Base-by-base conservation (phyloP, 306 rosid species). In the Begonia peltatifolia region DNA sequence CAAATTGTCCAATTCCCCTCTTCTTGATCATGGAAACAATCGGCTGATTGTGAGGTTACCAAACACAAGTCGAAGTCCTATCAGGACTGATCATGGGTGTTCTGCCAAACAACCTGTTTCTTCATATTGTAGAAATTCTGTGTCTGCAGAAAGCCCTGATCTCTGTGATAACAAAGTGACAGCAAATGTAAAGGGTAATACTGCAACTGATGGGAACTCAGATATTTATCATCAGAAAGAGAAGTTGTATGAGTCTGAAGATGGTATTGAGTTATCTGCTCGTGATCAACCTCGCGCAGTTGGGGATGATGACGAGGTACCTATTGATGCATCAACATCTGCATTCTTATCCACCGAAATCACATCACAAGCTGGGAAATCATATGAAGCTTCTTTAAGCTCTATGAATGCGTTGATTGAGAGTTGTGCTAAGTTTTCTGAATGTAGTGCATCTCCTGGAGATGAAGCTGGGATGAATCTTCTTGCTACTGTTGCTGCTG, bases 401-500 rank as follows among this genome's bases (percentile, higher is more conserved):
- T 74, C 87, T 50, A 83, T 87, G 44, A 68, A 83, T 71, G 94
- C 89, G 38, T 68, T 87, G 63, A 66, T 87, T 65, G 95, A 83
- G 56, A 82, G 96, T 54, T 80, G 87, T 70, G 88, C 69, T 6
- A 78, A 80, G 68, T 76, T 80, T 71, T 78, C 96, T 53, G 89
- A 80, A 66, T 60, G 72, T 41, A 68, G 57, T 52, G 63, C 72
- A 25, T 65, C 74, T 9, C 69, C 70, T 13, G 76, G 77, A 44
- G 96, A 87, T 76, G 87, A 76, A 65, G 76, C 63, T 46, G 96
- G 96, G 55, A 87, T 87, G 94, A 83, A 87, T 67, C 74, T 87
- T 62, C 87, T 87, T 65, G 96, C 96, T 51, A 87, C 87, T 12
- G 96, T 87, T 63, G 96, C 96, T 46, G 70, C 96, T 23, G 89